A percentile compares a stretch with the other conserved stretches of the same genome.
Evolutionary conservation across 2,329 filamentous ascomycete genomes (phyloP).

Genomic region (Alternaria sp.): DNA sequence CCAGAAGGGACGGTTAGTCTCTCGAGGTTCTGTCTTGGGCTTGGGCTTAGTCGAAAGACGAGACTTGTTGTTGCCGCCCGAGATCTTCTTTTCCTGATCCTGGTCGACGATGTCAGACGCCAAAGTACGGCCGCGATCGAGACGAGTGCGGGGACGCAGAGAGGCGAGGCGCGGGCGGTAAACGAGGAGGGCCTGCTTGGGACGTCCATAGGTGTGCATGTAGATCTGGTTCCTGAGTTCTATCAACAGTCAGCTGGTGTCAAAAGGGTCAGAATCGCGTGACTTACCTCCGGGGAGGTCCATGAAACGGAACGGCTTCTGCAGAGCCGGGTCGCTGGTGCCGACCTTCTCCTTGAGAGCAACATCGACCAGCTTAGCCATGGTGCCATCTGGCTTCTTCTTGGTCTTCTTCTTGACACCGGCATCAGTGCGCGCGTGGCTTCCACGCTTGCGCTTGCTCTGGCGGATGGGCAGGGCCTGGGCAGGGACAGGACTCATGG

Average conservation of each 20-base stretch:
- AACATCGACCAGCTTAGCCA: neutral
- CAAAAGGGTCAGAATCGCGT: neutral
- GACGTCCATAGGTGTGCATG: constrained; percentile 7
- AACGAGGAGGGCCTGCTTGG: constrained; percentile 31
- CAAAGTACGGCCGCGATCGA: constrained; percentile 22
- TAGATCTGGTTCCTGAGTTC: constrained; percentile 42
- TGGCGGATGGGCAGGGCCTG: neutral
- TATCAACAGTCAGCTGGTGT: constrained; percentile 13
- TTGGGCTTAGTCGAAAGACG: neutral
- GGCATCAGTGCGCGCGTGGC: constrained; percentile 5
- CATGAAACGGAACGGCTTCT: constrained; percentile 21
- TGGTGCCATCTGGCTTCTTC: neutral
- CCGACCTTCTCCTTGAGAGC: neutral
- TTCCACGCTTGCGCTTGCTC: neutral
- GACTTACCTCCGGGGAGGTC: constrained; percentile 31
- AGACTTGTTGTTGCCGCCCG: neutral
- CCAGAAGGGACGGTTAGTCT: constrained; percentile 32
- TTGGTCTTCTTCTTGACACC: constrained; percentile 15
- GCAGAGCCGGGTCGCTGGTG: neutral
- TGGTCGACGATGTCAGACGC: constrained; percentile 21
- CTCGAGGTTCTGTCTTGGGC: constrained; percentile 9
- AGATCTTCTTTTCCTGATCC: constrained; percentile 15
- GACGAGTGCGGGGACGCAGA: constrained; percentile 30
- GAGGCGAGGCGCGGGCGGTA: constrained; percentile 33
- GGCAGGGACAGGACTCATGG: neutral